phyloP scores from a whole-genome alignment of 176 grass and related monocot genomes.

The Oryza meyeriana region DNA sequence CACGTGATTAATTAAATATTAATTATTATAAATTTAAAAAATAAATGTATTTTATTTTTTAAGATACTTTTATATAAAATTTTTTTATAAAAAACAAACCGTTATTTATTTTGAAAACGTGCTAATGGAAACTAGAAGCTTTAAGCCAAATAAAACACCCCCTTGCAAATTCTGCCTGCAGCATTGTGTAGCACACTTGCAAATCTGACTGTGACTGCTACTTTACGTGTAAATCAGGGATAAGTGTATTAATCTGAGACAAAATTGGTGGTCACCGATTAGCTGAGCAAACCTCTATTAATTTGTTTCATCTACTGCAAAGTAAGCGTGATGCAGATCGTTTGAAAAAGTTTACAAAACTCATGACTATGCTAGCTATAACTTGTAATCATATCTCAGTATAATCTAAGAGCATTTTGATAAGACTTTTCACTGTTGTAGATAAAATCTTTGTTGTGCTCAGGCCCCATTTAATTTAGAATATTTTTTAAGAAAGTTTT shows the following conservation, averaged over 20 bases:
- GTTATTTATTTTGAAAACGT: too few relatives aligned
- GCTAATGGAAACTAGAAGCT: background rate
- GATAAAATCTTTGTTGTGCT: background rate
- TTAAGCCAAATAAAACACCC: background rate
- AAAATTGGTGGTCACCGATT: background rate
- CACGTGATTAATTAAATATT: too few relatives aligned
- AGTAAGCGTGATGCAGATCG: background rate
- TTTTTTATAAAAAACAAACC: too few relatives aligned
- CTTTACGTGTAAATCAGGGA: background rate
- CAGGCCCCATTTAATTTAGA: too few relatives aligned
- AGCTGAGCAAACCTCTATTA: conserved; percentile 3
- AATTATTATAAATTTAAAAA: too few relatives aligned
- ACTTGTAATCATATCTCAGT: background rate
- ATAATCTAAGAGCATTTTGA: background rate
- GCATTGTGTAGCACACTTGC: background rate
- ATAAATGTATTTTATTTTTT: too few relatives aligned
- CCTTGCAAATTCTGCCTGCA: background rate
- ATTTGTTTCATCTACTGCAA: background rate
- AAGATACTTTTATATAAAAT: too few relatives aligned
- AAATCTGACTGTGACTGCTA: background rate
- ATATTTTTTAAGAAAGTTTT: too few relatives aligned
- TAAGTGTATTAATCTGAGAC: background rate
- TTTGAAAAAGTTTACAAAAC: background rate
- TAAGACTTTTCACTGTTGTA: background rate
- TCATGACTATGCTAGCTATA: background rate